Evolutionary conservation across 331 rosid species (phyloP), one percentile per base, ranked within the genome.

Genomic region (Malus hybrid): DNA sequence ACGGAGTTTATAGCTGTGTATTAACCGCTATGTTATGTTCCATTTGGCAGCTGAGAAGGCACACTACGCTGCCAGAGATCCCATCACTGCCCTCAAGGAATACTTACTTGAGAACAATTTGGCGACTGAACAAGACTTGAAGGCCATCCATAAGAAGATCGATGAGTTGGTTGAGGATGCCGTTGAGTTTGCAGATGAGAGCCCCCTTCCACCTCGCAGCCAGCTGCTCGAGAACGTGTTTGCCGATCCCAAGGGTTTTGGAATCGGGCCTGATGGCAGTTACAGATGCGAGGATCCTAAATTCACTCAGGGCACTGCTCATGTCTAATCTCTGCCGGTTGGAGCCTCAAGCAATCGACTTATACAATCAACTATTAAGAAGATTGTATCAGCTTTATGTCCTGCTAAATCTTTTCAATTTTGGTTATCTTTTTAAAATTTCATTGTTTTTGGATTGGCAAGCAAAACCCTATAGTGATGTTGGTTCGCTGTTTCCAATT

Each of bases 261-360:
- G 99, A 74, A 95, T 95, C 15, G 99, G 93, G 42, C 97, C 97
- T 28, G 99, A 95, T 79, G 98, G 98, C 15, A 86, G 62, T 78
- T 95, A 92, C 85, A 90, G 98, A 87, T 92, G 99, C 28, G 97
- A 95, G 89, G 99, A 95, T 86, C 99, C 99, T 63, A 95, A 92
- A 55, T 95, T 95, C 76, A 95, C 99, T 3, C 84, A 95, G 82
- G 99, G 99, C 83, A 92, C 99, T 10, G 99, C 99, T 76, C 90
- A 92, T 15, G 98, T 95, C 87, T 95, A 86, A 52, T 78, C 63
- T 39, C 54, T 54, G 63, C 70, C 28, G 73, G 65, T 52, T 6
- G 20, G 57, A 52, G 60, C 62, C 12, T 61, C 68, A 39, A 39
- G 46, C 46, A 39, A 39, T 9, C 46, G 46, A 39, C 46, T 39